A percentile compares a stretch with the other conserved stretches of the same genome.
These are phyloP conservation scores for Lachnellula subtilissima DNA, from an alignment of 2,329 filamentous ascomycete species.

Conservation along the genomic window DNA sequence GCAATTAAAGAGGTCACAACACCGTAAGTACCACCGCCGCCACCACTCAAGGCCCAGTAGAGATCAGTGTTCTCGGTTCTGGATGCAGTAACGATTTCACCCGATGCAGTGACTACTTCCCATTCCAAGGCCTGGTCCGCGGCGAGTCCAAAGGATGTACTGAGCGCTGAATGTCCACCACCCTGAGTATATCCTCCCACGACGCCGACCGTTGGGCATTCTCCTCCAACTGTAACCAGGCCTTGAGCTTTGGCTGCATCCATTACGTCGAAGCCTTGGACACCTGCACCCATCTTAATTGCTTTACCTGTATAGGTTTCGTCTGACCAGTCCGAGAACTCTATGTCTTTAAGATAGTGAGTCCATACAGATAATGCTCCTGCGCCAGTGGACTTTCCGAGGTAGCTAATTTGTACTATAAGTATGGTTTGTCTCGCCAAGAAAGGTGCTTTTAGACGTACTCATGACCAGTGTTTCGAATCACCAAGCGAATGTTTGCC, in stretches of 20 bases:
- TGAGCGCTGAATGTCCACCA: slow-evolving; percentile 53
- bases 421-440: no score
- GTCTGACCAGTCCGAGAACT: slow-evolving; percentile 36
- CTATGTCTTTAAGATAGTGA: slow-evolving; percentile 46
- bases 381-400: slow-evolving; percentile 58
- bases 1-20: slow-evolving; percentile 52
- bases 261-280: slow-evolving; percentile 44
- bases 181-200: slow-evolving; percentile 57
- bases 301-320: slow-evolving; percentile 45
- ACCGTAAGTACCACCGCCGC: slow-evolving; percentile 55
- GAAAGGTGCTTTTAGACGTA: slow-evolving; percentile 15
- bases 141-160: slow-evolving; percentile 50
- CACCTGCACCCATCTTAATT: slow-evolving; percentile 50
- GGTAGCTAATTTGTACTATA: slow-evolving; percentile 29
- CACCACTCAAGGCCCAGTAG: slow-evolving; percentile 59
- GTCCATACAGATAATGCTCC: slow-evolving; percentile 55
- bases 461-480: slow-evolving; percentile 55
- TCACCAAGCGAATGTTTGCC: slow-evolving; percentile 39
- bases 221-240: slow-evolving; percentile 46
- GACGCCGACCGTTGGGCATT: slow-evolving; percentile 52
- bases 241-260: slow-evolving; percentile 37
- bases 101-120: slow-evolving; percentile 50
- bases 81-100: slow-evolving; percentile 45
- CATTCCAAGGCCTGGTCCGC: slow-evolving; percentile 55
- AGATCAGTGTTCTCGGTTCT: slow-evolving; percentile 47